Percentiles rank a stretch among this genome's conserved stretches.
These are phyloP conservation scores for Euphorbia corollata DNA, from an alignment of 441 rosid species.

Conservation along the genomic window DNA sequence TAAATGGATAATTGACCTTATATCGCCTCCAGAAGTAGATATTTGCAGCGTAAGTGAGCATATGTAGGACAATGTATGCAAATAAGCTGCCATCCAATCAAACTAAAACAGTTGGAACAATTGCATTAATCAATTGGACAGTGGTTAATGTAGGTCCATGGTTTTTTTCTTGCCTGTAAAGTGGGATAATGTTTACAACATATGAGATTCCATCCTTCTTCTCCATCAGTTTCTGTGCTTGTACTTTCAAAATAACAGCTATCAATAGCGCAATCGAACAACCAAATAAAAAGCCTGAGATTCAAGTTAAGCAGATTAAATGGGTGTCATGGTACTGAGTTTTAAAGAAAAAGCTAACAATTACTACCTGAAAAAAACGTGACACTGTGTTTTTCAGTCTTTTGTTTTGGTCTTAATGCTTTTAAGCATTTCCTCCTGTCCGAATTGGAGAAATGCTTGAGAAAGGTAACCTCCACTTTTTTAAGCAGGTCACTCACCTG, in stretches of 20 bases:
- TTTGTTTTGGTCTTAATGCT: slow-evolving; percentile 48
- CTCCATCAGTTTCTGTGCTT: slow-evolving; percentile 38
- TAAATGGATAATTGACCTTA: slow-evolving; percentile 61
- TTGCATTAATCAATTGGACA: not conserved
- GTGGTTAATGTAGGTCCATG: not conserved
- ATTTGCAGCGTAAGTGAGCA: slow-evolving; percentile 52
- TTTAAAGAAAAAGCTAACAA: not conserved
- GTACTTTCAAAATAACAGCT: slow-evolving; percentile 47
- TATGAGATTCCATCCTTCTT: slow-evolving; percentile 39
- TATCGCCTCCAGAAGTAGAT: slow-evolving; percentile 62
- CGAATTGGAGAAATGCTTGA: slow-evolving; percentile 52
- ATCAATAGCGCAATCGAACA: slow-evolving; percentile 47
- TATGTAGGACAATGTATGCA: slow-evolving; percentile 51
- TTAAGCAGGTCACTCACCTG: slow-evolving; percentile 53
- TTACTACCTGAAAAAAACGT: slow-evolving; percentile 55
- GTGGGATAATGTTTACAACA: slow-evolving; percentile 62
- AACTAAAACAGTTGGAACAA: slow-evolving; percentile 9
- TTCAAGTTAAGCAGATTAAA: slow-evolving; percentile 1
- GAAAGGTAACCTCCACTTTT: slow-evolving; percentile 51
- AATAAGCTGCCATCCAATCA: slow-evolving; percentile 46
- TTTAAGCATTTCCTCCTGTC: slow-evolving; percentile 55
- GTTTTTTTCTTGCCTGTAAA: slow-evolving; percentile 60
- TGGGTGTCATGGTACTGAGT: not conserved
- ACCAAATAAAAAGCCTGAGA: slow-evolving; percentile 62
- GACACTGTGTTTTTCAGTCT: slow-evolving; percentile 46